Base-by-base conservation (phyloP, 2,329 filamentous ascomycete species). In the Trichoderma cornu-damae region DNA sequence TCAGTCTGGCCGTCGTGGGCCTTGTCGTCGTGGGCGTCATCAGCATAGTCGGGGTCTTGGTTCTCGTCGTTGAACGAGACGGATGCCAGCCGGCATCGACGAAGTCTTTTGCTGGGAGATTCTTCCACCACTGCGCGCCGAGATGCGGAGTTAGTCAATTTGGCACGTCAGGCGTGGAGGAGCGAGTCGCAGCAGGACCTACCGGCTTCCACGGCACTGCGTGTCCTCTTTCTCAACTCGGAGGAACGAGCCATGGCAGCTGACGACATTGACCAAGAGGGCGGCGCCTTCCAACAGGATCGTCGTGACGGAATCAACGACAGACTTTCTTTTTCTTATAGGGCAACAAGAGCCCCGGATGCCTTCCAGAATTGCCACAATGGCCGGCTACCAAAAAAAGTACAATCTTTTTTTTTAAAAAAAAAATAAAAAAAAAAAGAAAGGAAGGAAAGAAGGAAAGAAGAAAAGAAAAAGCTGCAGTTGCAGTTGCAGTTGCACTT, bases 21-120 rank as follows among this genome's bases (percentile, higher is more conserved):
- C 66, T 76, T 68, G 14, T 64, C 61, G 16, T 42, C 52, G 14
- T 42, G 14, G 6, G 22, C 52, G 18, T 32, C n/a, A 37, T 20
- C 32, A 34, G 59, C 61, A 14, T 63, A 63, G 12, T 68, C 60
- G 3, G 72, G 69, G 43, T 87, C 84, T 61, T 81, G 75, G 63
- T 90, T 88, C 70, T 91, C 87, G 63, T 88, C 82, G 63, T 86
- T 84, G 65, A 81, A 77, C 44, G 68, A 48, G n/a, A 66, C 61
- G 67, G 70, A 61, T 66, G 73, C 61, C 70, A 74, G 58, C 71
- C 75, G 60, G 35, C 76, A 74, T 61, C 79, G 75, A 34, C 53
- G 51, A 50, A 74, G 70, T 61, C 77, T 73, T 63, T 83, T 83
- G 38, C 70, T 64, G 40, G 78, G 75, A 32, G 68, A 68, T 51